Percentiles rank a stretch among this genome's conserved stretches.
Conservation (phyloP, 257 asterid genomes). For the Buddleja alternifolia region DNA sequence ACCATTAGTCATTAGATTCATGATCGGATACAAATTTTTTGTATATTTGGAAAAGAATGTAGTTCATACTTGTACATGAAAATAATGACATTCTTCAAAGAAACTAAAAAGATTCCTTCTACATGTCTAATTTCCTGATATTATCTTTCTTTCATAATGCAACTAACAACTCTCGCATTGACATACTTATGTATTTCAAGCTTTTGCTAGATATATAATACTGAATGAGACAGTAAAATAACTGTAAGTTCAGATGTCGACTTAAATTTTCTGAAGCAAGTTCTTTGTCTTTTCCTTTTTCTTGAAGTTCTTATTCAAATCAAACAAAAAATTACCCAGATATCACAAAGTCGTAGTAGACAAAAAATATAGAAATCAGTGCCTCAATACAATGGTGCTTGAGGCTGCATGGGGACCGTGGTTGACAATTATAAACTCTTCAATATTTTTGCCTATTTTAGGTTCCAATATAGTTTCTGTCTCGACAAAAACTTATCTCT, state of each 20-base stretch:
- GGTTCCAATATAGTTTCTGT: no score
- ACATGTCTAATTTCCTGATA: background rate
- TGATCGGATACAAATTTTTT: slow-evolving; percentile 19
- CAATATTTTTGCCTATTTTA: no score
- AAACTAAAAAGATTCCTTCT: background rate
- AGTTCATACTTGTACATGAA: slow-evolving; percentile 8
- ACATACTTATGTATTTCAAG: background rate
- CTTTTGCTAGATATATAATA: background rate
- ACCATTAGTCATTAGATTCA: slow-evolving; percentile 31
- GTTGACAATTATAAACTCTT: no score
- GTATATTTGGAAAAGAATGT: slow-evolving; percentile 25
- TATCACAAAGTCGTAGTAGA: no score
- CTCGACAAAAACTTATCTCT: background rate
- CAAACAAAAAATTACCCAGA: background rate
- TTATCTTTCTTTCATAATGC: background rate
- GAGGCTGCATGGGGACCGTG: no score
- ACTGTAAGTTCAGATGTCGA: background rate
- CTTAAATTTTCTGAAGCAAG: background rate
- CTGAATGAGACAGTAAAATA: background rate
- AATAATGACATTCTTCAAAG: no score
- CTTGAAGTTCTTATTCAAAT: background rate
- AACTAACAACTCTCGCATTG: background rate
- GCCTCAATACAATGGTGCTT: no score
- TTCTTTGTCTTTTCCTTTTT: background rate
- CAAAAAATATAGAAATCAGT: no score